These are phyloP conservation scores for Plasmodium falciparum DNA, from an alignment of 169 alveolate species.

Conservation along the genomic window DNA sequence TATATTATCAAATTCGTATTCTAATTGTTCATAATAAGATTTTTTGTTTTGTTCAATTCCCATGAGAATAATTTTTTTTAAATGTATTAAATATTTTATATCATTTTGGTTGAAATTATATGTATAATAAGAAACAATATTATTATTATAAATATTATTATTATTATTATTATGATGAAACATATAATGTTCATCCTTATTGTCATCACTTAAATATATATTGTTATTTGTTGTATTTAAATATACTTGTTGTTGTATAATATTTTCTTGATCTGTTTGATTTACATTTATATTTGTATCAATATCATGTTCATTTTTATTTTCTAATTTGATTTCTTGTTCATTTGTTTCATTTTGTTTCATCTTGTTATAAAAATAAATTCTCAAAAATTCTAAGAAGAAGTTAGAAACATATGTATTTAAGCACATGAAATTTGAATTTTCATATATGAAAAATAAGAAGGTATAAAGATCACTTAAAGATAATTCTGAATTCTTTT, in stretches of 20 bases:
- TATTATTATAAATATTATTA: not conserved
- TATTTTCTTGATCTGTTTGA: not conserved
- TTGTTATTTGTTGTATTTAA: not conserved
- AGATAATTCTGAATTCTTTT: conserved; percentile 16
- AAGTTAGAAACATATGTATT: conserved; percentile 38
- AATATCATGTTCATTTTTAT: not conserved
- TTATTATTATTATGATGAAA: not conserved
- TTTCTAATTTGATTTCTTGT: not conserved
- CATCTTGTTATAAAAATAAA: conserved; percentile 39
- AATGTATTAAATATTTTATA: conserved; percentile 47
- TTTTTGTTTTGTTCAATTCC: conserved; percentile 39
- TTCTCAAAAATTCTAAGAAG: conserved; percentile 46
- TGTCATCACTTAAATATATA: not conserved
- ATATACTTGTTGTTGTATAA: not conserved
- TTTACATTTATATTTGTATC: too few species aligned
- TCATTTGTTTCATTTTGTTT: not conserved
- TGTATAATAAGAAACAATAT: too few species aligned
- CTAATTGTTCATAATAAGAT: conserved; percentile 25
- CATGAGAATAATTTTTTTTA: conserved; percentile 57
- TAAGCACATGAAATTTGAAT: conserved; percentile 29
- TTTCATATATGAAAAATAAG: conserved; percentile 66
- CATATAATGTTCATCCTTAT: conserved; percentile 2
- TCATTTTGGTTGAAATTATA: conserved; percentile 17
- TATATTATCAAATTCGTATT: conserved; percentile 46
- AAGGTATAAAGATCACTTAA: conserved; percentile 49